Evolutionary conservation across 2,329 filamentous ascomycete species (phyloP).

Genomic region (Calonectria pteridis): DNA sequence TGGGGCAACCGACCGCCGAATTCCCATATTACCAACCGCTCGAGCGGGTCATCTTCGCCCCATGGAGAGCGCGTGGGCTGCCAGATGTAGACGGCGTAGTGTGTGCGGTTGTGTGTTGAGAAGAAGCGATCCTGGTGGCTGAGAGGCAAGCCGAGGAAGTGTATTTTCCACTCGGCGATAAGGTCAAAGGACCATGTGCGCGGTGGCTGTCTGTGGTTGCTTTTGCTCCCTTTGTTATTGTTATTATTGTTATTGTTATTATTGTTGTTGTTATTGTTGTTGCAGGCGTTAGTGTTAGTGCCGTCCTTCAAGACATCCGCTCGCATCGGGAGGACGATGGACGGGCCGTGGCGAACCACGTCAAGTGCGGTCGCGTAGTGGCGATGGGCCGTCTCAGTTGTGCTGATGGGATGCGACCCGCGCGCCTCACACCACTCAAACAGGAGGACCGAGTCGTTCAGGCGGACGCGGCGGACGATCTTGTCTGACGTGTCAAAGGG

Average conservation of each 20-base stretch:
- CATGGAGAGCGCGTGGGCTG: conserved; percentile 67
- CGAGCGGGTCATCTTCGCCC: conserved; percentile 68
- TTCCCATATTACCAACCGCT: conserved; percentile 71
- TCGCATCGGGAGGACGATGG: conserved; percentile 14
- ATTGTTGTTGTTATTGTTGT: too few relatives aligned
- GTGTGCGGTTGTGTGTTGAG: conserved; percentile 68
- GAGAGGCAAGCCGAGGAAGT: conserved; percentile 50
- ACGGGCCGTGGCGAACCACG: conserved; percentile 46
- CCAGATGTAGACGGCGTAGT: conserved; percentile 74
- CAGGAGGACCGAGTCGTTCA: conserved; percentile 67
- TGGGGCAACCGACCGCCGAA: conserved; percentile 60
- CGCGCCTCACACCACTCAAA: conserved; percentile 47
- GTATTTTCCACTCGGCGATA: conserved; percentile 69
- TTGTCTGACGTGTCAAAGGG: conserved; percentile 64
- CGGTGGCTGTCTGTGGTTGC: neutral
- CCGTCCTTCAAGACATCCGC: neutral
- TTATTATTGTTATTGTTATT: neutral
- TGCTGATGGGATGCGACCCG: conserved; percentile 58
- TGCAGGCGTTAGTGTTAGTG: neutral
- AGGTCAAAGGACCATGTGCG: conserved; percentile 58
- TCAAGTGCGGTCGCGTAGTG: conserved; percentile 73
- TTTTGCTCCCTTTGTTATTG: neutral
- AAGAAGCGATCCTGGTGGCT: conserved; percentile 72
- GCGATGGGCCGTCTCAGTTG: conserved; percentile 63
- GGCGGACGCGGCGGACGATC: conserved; percentile 66